phyloP scores from a whole-genome alignment of 2,329 filamentous ascomycete species.

The Colletotrichum tofieldiae region DNA sequence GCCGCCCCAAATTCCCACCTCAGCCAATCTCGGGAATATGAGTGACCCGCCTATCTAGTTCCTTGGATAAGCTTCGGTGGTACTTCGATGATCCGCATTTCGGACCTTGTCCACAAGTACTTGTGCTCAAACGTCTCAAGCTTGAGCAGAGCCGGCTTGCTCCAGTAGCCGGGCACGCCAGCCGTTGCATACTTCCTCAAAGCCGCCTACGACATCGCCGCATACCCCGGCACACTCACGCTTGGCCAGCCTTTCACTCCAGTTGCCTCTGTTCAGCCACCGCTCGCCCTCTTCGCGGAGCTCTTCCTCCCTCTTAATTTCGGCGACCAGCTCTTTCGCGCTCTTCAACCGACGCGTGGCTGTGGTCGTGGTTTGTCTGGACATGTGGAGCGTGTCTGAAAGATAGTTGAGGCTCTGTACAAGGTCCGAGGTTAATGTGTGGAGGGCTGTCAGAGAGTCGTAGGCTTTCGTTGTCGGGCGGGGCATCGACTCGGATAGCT shows the following conservation, averaged over 20 bases:
- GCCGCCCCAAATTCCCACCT: background rate
- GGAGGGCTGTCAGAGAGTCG: constrained; percentile 77
- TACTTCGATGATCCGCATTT: background rate
- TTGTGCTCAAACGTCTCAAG: constrained; percentile 47
- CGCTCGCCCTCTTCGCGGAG: constrained; percentile 84
- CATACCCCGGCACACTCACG: constrained; percentile 90
- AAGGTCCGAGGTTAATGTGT: constrained; percentile 80
- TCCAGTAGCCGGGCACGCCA: constrained; percentile 85
- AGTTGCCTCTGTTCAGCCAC: constrained; percentile 87
- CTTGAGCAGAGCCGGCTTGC: constrained; percentile 68
- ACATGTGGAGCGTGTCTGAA: constrained; percentile 95
- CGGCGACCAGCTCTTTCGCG: constrained; percentile 87
- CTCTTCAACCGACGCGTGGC: constrained; percentile 85
- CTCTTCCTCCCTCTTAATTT: constrained; percentile 88
- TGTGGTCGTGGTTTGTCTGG: constrained; percentile 86
- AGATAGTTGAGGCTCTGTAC: constrained; percentile 88
- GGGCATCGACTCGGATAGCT: constrained; percentile 78
- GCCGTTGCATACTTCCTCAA: constrained; percentile 89
- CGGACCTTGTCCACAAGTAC: background rate
- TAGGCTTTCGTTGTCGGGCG: constrained; percentile 74
- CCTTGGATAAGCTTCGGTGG: background rate
- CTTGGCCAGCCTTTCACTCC: constrained; percentile 82
- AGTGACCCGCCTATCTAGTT: background rate
- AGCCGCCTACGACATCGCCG: constrained; percentile 89
- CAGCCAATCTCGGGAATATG: constrained; percentile 8